Evolutionary conservation across 371 early-diverging fungal genomes (phyloP), one percentile per base, ranked within the genome.

Genomic region (Apophysomyces variabilis): DNA sequence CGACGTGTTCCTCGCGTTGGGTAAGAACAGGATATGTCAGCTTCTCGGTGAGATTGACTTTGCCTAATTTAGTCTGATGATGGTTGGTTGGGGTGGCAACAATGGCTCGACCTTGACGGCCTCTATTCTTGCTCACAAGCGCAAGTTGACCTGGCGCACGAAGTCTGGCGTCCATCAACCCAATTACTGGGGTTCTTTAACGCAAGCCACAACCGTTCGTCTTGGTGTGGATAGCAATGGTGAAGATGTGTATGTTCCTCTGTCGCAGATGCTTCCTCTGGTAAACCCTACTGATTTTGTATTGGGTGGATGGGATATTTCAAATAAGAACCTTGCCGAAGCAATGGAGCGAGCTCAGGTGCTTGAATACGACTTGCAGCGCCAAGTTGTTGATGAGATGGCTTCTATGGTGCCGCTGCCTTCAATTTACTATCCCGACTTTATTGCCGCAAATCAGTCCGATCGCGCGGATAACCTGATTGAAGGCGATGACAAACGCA

Each of bases 11-110:
- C 96, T 58, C 87, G 85, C 64, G 83, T 92, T 67, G 93, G 92
- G 91, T 92, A 87, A 74, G 11, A 18, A n/a, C n/a, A 11, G 8
- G 14, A n/a, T 37, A 57, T 58, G 32, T 26, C 57, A 36, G 38
- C 13, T 12, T 46, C 5, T 38, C 46, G 44, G 9, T 45, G 32
- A 61, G 36, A 7, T 21, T 18, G 18, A 13, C n/a, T 60, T 58
- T 50, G 14, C 36, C 36, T 16, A 7, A 35, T 38, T 43, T 72
- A 93, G 98, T 75, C 81, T 98, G 62, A 96, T 98, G 97, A 90
- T 98, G 83, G 97, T 98, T 70, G 99, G 99, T 39, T 95, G 95
- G 96, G 97, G 97, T 72, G 99, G 99, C 67, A 98, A 98, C 91
- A 98, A 98, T 83, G 99, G 97, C 60, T 93, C 96, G 65, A 98